Conservation (phyloP, 2,329 filamentous ascomycete species). For the Fusarium nematophilum region DNA sequence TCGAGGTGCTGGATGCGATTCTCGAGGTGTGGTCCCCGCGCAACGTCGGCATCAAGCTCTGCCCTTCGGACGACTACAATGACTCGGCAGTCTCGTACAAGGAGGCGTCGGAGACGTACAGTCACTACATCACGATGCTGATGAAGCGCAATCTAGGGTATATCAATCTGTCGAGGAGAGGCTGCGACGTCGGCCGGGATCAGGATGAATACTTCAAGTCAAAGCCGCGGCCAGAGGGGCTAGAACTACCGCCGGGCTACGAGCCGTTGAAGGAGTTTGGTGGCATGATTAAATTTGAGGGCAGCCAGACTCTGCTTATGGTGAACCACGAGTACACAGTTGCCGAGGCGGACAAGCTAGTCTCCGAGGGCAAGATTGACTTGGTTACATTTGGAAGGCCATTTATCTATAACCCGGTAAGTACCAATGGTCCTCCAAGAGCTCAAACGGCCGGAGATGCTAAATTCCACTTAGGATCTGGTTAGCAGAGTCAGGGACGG, state of each 20-base stretch:
- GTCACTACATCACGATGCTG: neutral
- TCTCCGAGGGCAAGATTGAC: neutral
- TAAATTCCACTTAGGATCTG: neutral
- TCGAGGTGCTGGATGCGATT: too few species aligned
- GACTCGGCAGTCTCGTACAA: too few species aligned
- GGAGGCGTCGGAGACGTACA: neutral
- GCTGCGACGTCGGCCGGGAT: neutral
- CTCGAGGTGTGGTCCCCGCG: too few species aligned
- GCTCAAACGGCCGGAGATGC: neutral
- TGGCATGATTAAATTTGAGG: neutral
- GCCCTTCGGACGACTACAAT: too few species aligned
- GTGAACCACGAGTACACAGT: neutral
- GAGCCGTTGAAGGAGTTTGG: neutral
- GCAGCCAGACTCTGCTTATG: neutral
- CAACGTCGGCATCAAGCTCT: too few species aligned
- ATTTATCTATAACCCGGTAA: neutral
- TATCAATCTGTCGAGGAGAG: neutral
- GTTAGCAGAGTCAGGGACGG: neutral
- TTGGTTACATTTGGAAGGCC: neutral
- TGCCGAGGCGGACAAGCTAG: neutral
- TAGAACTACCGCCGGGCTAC: neutral
- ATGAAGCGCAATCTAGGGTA: neutral
- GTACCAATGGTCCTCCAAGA: neutral
- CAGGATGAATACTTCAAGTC: neutral
- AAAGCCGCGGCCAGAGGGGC: neutral